Percentiles rank a stretch among this genome's conserved stretches.
These are phyloP conservation scores for Coprinopsis sp. DNA, from an alignment of 768 basidiomycete genomes.

Conservation along the genomic window DNA sequence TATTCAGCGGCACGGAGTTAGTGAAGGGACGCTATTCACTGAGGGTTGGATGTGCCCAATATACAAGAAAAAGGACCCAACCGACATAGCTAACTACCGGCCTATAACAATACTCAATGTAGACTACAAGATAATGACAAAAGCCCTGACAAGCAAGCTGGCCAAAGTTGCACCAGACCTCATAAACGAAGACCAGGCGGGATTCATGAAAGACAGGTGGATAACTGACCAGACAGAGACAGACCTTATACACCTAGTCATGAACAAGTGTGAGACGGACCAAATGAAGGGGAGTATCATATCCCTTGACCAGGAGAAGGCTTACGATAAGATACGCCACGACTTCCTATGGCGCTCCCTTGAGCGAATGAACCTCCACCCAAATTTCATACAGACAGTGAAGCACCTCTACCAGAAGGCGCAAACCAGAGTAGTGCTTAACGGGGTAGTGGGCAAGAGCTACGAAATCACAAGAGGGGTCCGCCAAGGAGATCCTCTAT, in stretches of 20 bases:
- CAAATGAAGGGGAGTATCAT: slow-evolving; percentile 25
- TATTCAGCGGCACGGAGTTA: slow-evolving; percentile 23
- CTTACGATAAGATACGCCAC: slow-evolving; percentile 33
- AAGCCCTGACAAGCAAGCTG: slow-evolving; percentile 17
- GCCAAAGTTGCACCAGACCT: slow-evolving; percentile 10
- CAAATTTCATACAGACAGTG: slow-evolving; percentile 23
- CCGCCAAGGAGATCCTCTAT: slow-evolving; percentile 35
- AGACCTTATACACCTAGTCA: slow-evolving; percentile 20
- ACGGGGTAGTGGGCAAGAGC: slow-evolving; percentile 21
- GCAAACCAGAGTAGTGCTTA: slow-evolving; percentile 27
- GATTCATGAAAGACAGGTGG: slow-evolving; percentile 26
- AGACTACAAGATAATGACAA: slow-evolving; percentile 30
- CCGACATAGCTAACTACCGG: slow-evolving; percentile 29
- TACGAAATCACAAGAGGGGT: slow-evolving; percentile 26
- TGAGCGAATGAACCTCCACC: slow-evolving; percentile 18
- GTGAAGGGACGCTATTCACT: slow-evolving; percentile 12
- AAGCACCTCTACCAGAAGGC: slow-evolving; percentile 26
- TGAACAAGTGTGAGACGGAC: slow-evolving; percentile 17
- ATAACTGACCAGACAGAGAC: slow-evolving; percentile 31
- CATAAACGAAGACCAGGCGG: slow-evolving; percentile 32
- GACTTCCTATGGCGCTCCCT: slow-evolving; percentile 26
- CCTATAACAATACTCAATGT: slow-evolving; percentile 30
- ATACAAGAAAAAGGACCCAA: slow-evolving; percentile 36
- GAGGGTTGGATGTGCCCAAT: slow-evolving; percentile 36
- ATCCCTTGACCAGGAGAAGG: slow-evolving; percentile 34